Conservation (phyloP, 768 basidiomycete species). For the Boletus insuetus region DNA sequence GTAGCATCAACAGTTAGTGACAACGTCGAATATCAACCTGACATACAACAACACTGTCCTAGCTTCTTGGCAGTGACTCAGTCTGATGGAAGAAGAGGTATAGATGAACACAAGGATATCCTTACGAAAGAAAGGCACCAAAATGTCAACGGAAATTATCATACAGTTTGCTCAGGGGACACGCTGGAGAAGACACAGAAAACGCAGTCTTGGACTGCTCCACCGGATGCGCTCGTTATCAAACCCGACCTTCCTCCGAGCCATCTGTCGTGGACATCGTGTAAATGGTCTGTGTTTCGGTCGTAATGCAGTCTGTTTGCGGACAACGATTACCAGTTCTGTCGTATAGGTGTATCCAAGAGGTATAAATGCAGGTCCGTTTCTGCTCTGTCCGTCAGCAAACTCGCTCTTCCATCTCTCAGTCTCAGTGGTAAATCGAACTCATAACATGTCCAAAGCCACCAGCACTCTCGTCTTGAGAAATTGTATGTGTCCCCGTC, state of each 20-base stretch:
- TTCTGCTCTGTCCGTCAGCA: not conserved
- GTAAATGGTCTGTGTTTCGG: not conserved
- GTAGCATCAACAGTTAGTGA: not conserved
- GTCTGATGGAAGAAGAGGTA: not conserved
- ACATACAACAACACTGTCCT: not conserved
- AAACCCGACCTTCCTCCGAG: not conserved
- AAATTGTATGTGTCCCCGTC: not conserved
- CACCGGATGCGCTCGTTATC: not conserved
- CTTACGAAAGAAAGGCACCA: too few relatives aligned
- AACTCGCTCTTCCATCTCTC: not conserved
- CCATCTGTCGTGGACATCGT: not conserved
- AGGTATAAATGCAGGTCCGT: constrained; percentile 3
- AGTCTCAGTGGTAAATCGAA: not conserved
- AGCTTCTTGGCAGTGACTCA: not conserved
- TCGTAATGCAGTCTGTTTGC: not conserved
- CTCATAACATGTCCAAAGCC: not conserved
- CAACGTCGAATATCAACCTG: not conserved
- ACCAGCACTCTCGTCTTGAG: not conserved
- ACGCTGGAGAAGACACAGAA: too few relatives aligned
- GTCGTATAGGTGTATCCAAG: not conserved
- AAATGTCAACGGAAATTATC: too few relatives aligned
- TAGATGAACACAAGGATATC: too few relatives aligned
- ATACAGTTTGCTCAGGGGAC: too few relatives aligned
- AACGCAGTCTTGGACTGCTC: not conserved
- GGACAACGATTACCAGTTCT: not conserved